Base-by-base conservation (phyloP, 202 grass and related monocot genomes). In the Bolboschoenoplectus hybrid region DNA sequence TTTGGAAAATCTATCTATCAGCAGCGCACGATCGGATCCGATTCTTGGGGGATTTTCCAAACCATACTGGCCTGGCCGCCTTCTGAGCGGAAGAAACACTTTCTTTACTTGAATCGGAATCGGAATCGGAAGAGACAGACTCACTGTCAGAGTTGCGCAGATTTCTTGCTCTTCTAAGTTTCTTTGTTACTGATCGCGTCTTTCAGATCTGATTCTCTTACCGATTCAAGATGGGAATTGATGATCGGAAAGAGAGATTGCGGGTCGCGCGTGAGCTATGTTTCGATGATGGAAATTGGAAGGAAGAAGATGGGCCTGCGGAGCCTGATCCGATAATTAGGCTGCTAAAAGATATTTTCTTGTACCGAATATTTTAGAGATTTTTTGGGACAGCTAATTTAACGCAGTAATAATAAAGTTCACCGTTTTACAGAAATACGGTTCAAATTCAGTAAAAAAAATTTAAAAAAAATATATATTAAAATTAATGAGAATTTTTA, bases 181-280 rank as follows among this genome's bases (percentile, higher is more conserved):
- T 9, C 2, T 35, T 65, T 65, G 63, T 12, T 34, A 66, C 32
- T 66, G 63, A 66, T 38, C 5, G 8, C 12, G 35, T 11, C 3
- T 66, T 66, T 64, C 63, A 66, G 63, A 66, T 66, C 63, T 38
- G 35, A 38, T 66, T 66, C 10, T 38, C 38, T 66, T 66, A 66
- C 63, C 63, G 11, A 66, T 36, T 66, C 34, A 1, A 2, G 35
- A 36, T 13, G 35, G 5, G 34, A 26, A 66, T 66, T 39, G 63
- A 66, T 66, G 63, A 39, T 66, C 34, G 63, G 34, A 66, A 57
- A 11, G 26, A 36, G 26, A 65, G 55, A 65, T 12, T 32, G 62
- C 20, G 62, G 62, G 4, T 3, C 13, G 55, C 14, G 3, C 14
- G 13, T 11, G 50, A 52, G 9, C 2, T 52, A 11, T 52, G 9